A percentile compares a stretch with the other conserved stretches of the same genome.
Evolutionary conservation across 495 filamentous ascomycete genomes (phyloP).

Genomic region (Hamigera avellanea): DNA sequence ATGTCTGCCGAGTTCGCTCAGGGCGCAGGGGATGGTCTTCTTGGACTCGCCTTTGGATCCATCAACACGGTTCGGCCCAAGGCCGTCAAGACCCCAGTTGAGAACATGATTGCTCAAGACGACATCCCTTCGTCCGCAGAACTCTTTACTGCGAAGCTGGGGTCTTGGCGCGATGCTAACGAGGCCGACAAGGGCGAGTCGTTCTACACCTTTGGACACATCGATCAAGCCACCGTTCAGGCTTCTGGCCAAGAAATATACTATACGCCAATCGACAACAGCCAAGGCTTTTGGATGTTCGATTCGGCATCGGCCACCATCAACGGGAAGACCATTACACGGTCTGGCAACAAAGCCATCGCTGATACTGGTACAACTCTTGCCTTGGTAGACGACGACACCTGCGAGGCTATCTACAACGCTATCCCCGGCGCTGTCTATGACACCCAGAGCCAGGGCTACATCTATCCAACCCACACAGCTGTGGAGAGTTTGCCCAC

Average conservation of each 20-base stretch:
- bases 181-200: slow-evolving; percentile 44
- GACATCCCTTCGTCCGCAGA: slow-evolving; percentile 50
- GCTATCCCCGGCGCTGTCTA: slow-evolving; percentile 59
- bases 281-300: slow-evolving; percentile 65
- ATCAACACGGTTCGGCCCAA: slow-evolving; percentile 42
- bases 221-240: slow-evolving; percentile 53
- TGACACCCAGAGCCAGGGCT: slow-evolving; percentile 54
- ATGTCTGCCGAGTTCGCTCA: slow-evolving; percentile 50
- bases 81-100: slow-evolving; percentile 55
- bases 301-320: slow-evolving; percentile 46
- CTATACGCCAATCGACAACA: slow-evolving; percentile 58
- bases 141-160: slow-evolving; percentile 68
- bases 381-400: slow-evolving; percentile 53
- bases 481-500: slow-evolving; percentile 49
- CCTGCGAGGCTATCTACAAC: slow-evolving; percentile 57
- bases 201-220: slow-evolving; percentile 74
- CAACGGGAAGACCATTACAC: slow-evolving; percentile 44
- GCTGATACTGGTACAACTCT: slow-evolving; percentile 72
- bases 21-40: slow-evolving; percentile 55
- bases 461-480: slow-evolving; percentile 48
- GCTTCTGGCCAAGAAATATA: slow-evolving; percentile 42
- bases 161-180: slow-evolving; percentile 38
- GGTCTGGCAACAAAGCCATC: slow-evolving; percentile 61
- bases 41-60: slow-evolving; percentile 57
- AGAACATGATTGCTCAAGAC: slow-evolving; percentile 61